Conservation (phyloP, 768 basidiomycete species). For the Hysterangium stoloniferum region DNA sequence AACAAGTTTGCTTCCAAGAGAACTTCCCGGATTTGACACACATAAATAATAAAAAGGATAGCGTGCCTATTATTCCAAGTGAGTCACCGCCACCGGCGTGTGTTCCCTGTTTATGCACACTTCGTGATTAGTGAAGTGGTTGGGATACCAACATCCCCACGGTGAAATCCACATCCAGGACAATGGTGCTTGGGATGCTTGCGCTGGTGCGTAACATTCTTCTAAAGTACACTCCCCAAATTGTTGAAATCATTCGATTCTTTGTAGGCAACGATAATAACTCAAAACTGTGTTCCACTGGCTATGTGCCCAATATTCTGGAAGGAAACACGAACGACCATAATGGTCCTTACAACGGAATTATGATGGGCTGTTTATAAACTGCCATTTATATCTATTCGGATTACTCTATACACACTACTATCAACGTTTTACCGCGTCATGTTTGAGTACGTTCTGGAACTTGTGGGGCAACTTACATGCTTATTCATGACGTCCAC, state of each 20-base stretch:
- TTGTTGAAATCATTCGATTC: neutral
- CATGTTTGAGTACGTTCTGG: too few species aligned
- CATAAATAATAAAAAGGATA: constrained; percentile 43
- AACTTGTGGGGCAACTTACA: too few species aligned
- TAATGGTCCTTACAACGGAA: constrained; percentile 22
- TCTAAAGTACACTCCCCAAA: too few species aligned
- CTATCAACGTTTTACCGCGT: too few species aligned
- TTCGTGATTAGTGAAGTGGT: constrained; percentile 11
- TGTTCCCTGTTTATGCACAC: too few species aligned
- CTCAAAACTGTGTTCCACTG: constrained; percentile 17
- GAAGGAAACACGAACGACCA: constrained; percentile 17
- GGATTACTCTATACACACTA: too few species aligned
- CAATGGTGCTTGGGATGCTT: constrained; percentile 21
- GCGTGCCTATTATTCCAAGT: constrained; percentile 35
- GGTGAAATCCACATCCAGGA: constrained; percentile 37
- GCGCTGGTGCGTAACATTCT: constrained; percentile 14
- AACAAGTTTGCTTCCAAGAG: constrained; percentile 15
- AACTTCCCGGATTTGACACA: constrained; percentile 36
- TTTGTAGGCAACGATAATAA: constrained; percentile 19
- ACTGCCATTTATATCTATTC: too few species aligned
- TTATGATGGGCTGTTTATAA: constrained; percentile 15
- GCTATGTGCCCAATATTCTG: constrained; percentile 19
- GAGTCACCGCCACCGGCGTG: too few species aligned
- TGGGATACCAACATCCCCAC: neutral
- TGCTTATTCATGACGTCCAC: too few species aligned